These are phyloP conservation scores for Agrocybe pediades DNA, from an alignment of 768 basidiomycete species.

Conservation along the genomic window DNA sequence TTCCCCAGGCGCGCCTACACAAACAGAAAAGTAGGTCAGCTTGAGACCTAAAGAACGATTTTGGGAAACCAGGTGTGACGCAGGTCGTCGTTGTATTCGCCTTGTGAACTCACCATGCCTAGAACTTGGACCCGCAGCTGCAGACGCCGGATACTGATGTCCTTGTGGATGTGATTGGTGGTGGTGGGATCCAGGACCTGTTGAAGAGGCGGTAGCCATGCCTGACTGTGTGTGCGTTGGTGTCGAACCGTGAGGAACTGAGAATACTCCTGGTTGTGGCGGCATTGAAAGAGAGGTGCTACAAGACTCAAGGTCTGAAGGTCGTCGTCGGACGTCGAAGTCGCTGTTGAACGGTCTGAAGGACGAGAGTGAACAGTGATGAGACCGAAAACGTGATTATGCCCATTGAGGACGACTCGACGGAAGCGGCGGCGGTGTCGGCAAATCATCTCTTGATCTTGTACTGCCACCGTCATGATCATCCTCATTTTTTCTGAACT, in stretches of 20 bases:
- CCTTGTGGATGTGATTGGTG: constrained; percentile 3
- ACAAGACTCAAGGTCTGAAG: no score
- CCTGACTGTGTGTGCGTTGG: constrained; percentile 20
- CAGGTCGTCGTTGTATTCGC: neutral
- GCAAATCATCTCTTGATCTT: no score
- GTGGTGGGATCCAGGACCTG: constrained; percentile 12
- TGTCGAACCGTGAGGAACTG: constrained; percentile 53
- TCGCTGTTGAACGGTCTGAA: no score
- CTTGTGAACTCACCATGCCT: constrained; percentile 14
- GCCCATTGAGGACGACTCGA: no score
- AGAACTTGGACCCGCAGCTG: constrained; percentile 12
- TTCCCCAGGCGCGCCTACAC: constrained; percentile 25
- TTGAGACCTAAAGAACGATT: constrained; percentile 6
- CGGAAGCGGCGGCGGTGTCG: no score
- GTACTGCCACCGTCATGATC: no score
- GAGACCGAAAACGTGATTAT: no score
- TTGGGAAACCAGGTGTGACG: neutral
- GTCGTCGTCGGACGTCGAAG: no score
- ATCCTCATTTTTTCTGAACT: no score
- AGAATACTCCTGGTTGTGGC: constrained; percentile 70
- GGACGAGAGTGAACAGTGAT: no score
- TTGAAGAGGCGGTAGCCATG: constrained; percentile 14
- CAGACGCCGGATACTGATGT: neutral
- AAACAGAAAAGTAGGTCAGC: constrained; percentile 9
- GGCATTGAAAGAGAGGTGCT: no score